These are phyloP conservation scores for Pseudopyricularia cyperi DNA, from an alignment of 2,329 filamentous ascomycete species.

Conservation along the genomic window DNA sequence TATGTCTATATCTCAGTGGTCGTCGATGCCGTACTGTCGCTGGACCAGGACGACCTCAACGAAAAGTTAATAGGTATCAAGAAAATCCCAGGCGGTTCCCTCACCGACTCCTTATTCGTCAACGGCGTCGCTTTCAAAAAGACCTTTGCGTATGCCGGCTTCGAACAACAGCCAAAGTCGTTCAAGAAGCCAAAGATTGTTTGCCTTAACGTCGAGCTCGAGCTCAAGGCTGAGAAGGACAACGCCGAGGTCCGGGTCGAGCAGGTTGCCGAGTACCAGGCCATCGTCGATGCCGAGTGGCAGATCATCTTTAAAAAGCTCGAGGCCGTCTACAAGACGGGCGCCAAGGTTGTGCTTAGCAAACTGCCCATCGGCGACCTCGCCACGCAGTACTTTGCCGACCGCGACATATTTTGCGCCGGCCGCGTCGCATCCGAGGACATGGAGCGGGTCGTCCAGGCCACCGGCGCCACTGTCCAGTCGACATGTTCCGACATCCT, in stretches of 20 bases:
- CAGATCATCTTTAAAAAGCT: conserved; percentile 99
- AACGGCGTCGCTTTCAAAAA: conserved; percentile 99
- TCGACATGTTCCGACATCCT: conserved; percentile 95
- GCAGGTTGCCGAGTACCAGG: conserved; percentile 98
- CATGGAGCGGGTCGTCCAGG: conserved; percentile 91
- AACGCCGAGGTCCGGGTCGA: conserved; percentile 97
- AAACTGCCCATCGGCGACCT: conserved; percentile 96
- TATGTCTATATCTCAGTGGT: conserved; percentile 54
- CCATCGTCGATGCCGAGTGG: conserved; percentile 98
- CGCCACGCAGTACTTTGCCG: conserved; percentile 94
- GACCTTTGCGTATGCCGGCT: conserved; percentile 97
- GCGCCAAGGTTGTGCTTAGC: conserved; percentile 87
- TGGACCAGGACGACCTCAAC: conserved; percentile 94
- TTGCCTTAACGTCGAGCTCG: conserved; percentile 93
- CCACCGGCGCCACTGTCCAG: conserved; percentile 82
- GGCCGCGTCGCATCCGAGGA: conserved; percentile 85
- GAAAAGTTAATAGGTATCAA: conserved; percentile 97
- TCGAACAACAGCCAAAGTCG: conserved; percentile 96
- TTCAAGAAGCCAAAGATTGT: conserved; percentile 94
- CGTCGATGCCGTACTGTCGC: conserved; percentile 85
- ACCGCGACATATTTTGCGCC: conserved; percentile 96
- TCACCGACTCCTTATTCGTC: conserved; percentile 93
- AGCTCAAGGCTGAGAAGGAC: conserved; percentile 98
- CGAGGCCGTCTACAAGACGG: conserved; percentile 84
- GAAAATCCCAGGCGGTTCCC: conserved; percentile 91